Evolutionary conservation across 805 yeast genomes (phyloP).

Genomic region (Cyberlindnera misumaiensis): DNA sequence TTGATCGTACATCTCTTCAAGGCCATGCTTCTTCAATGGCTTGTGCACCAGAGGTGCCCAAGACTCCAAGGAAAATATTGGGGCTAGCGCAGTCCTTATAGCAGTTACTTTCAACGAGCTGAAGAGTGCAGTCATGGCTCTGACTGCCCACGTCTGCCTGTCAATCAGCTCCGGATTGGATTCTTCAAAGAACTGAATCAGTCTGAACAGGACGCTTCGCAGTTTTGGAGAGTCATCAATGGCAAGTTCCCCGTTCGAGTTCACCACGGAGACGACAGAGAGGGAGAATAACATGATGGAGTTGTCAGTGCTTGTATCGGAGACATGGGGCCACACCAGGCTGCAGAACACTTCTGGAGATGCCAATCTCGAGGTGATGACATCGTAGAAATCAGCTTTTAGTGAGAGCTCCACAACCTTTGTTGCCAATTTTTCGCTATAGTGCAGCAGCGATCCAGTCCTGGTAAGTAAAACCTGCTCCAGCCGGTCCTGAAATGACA

Average conservation of each 20-base stretch:
- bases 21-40: neutral
- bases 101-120: neutral
- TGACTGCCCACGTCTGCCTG: constrained; percentile 3
- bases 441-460: constrained; percentile 1
- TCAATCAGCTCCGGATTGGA: neutral
- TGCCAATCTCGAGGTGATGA: neutral
- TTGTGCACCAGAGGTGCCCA: constrained; percentile 10
- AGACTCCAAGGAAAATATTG: constrained; percentile 14
- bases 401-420: constrained; percentile 1
- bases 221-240: constrained; percentile 4
- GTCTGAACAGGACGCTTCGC: constrained; percentile 7
- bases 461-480: neutral
- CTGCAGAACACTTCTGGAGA: neutral
- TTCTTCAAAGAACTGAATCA: constrained; percentile 13
- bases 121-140: constrained; percentile 3
- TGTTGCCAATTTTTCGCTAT: constrained; percentile 3
- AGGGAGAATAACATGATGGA: constrained; percentile 4
- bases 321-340: constrained; percentile 4
- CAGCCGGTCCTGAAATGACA: neutral
- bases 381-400: neutral
- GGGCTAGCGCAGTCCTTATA: constrained; percentile 7
- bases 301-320: constrained; percentile 6
- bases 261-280: neutral
- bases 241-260: neutral
- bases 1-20: constrained; percentile 1